Base-by-base conservation (phyloP, 192 early-diverging fungal genomes). In the Coemansia sp. region DNA sequence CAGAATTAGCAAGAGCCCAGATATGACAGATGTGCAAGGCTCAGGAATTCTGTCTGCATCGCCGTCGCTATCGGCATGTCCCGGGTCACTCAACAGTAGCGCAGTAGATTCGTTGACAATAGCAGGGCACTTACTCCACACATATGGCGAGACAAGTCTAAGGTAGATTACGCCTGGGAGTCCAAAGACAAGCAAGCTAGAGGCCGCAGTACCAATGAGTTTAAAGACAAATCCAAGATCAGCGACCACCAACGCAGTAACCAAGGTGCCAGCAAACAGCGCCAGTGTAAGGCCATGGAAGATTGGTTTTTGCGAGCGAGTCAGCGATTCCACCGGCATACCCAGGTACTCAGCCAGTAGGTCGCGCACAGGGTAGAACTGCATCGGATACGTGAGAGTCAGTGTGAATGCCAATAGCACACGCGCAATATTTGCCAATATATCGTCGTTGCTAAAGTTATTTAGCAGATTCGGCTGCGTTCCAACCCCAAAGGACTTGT, bases 401-500 rank as follows among this genome's bases (percentile, higher is more conserved):
- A 91, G 77, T 5, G 86, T 87, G 31, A 91, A 79, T 3, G 86
- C 90, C 34, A 91, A 71, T 36, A 89, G 70, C 10, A 79, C 77
- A 2, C 90, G 87, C 0, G 89, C 89, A 38, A 87, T 49, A 59
- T 91, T 91, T 36, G 89, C 88, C 66, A 85, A 49, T 3, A n/a
- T 59, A 54, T 91, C 90, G 24, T 88, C 87, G 8, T 51, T 24
- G 2, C 79, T 79, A 77, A 91, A 91, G 70, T 87, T 90, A 65
- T 89, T 89, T 65, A 91, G 89, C 71, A 91, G 67, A 54, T 91
- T 91, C 44, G 89, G 85, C 66, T 86, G 55, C 9, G 87, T 88
- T 64, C 81, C 84, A 24, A 79, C 54, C 9, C 90, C 90, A 76
- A 91, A 91, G 9, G 84, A 78, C 63, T 78, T 52, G 70, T 90